These are phyloP conservation scores for Eucalyptus globulus DNA, from an alignment of 345 rosid species.

Conservation along the genomic window DNA sequence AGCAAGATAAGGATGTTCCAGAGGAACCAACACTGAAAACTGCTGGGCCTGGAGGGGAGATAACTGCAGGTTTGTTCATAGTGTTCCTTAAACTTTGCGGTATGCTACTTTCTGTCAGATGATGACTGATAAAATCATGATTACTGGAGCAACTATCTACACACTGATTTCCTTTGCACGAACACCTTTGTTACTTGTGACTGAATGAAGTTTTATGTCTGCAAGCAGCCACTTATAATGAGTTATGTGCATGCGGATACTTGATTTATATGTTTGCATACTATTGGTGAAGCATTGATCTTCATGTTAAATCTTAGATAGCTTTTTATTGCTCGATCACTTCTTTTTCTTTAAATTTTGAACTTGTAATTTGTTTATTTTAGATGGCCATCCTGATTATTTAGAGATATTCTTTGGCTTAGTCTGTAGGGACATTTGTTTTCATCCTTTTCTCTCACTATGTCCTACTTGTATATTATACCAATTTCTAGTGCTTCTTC, in stretches of 20 bases:
- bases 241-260: background rate
- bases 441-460: background rate
- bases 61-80: conserved; percentile 75
- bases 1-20: conserved; percentile 60
- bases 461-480: background rate
- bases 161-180: background rate
- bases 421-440: background rate
- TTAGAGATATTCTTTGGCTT: background rate
- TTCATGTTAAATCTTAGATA: background rate
- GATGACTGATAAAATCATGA: background rate
- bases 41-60: conserved; percentile 91
- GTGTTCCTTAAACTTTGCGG: background rate
- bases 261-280: background rate
- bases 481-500: background rate
- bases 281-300: background rate
- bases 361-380: background rate
- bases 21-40: conserved; percentile 81
- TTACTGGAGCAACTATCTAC: background rate
- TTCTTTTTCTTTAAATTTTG: background rate
- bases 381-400: background rate
- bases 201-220: background rate
- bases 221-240: background rate
- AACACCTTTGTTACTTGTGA: background rate
- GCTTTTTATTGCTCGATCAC: background rate
- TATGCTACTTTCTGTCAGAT: background rate